Evolutionary conservation across 768 basidiomycete genomes (phyloP), one percentile per base, ranked within the genome.

Genomic region (Leccinum subgranulosum): DNA sequence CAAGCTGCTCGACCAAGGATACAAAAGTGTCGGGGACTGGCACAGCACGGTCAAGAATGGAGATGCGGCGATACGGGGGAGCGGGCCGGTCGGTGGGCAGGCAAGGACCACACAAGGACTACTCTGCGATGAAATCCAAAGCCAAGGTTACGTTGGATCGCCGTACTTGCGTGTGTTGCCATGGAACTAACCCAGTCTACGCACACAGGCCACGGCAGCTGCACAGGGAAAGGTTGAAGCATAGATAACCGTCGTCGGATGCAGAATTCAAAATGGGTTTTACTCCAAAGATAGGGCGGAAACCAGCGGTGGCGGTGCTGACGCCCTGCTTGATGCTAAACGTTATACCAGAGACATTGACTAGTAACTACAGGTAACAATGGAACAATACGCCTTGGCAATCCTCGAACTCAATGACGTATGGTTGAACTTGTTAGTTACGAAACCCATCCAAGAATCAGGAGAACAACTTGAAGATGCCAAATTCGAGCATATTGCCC

Each of bases 21-120:
- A 98, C 77, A 88, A 87, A 65, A 94, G 92, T 68, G 85, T 99
- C 60, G 97, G 97, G 4, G 97, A 99, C 74, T 96, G 95, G 91
- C 97, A 99, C 75, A 95, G 92, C 60, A 99, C 97, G 0, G 73
- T 71, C n/a, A 79, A 73, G 64, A 86, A 85, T 59, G 86, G 83
- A 0, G 77, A 76, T 9, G n/a, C n/a, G 82, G 88, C 43, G 92
- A 92, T 58, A 74, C 70, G 0, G 82, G 80, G 4, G 97, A 99
- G 74, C 83, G 14, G 25, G 86, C 88, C 2, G 96, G 96, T 1
- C 77, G 97, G 54, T 99, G 97, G 97, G 86, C 88, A 3, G 92
- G 90, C 6, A 87, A 81, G 69, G 79, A 81, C 71, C 98, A 60
- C 96, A 98, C 73, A 84, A 87, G 72, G 92, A 98, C 66, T 96